Base-by-base conservation (phyloP, 2,329 filamentous ascomycete species). In the Fusarium sp. region DNA sequence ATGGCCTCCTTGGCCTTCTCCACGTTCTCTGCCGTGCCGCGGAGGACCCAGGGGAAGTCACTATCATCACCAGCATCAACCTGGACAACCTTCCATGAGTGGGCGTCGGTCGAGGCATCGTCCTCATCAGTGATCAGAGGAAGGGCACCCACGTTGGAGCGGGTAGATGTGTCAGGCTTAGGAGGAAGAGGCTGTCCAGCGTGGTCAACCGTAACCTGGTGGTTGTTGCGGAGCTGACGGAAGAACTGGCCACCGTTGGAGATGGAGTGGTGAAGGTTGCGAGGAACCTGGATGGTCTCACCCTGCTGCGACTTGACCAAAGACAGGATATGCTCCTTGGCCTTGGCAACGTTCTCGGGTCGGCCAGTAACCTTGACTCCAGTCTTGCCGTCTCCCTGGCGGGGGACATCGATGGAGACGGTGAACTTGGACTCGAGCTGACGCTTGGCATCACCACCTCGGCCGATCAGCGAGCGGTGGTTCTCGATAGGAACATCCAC, bases 81-180 rank as follows among this genome's bases (percentile, higher is more conserved):
- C 80, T 95, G 91, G 69, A 97, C 89, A 14, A 97, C 86, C 76
- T 94, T 93, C 95, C 95, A 99, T 3, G 93, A 94, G 85, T 97
- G 92, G 24, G 88, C 90, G 73, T 93, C 91, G 8, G 90, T 87
- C 24, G 88, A 83, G 14, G 88, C 85, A 16, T 91, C 90, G 1
- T 90, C 89, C 62, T 97, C 94, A 80, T 98, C 97, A 1, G 95
- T 98, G 83, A 98, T 98, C 76, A 99, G 85, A n/a, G 97, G 97
- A 66, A 97, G 89, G 43, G 90, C 84, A 58, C 87, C 88, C 52
- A 89, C 90, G 73, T 90, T 92, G 43, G 87, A 86, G 24, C 90
- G 88, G 10, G 85, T 82, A 70, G 86, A 82, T 67, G 87, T 84
- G 67, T 89, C 84, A 31, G 93, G 89, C 84, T 92, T 95, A 43